Percentiles rank a stretch among this genome's conserved stretches.
phyloP scores from a whole-genome alignment of 345 rosid species.

The Eucalyptus marginata region DNA sequence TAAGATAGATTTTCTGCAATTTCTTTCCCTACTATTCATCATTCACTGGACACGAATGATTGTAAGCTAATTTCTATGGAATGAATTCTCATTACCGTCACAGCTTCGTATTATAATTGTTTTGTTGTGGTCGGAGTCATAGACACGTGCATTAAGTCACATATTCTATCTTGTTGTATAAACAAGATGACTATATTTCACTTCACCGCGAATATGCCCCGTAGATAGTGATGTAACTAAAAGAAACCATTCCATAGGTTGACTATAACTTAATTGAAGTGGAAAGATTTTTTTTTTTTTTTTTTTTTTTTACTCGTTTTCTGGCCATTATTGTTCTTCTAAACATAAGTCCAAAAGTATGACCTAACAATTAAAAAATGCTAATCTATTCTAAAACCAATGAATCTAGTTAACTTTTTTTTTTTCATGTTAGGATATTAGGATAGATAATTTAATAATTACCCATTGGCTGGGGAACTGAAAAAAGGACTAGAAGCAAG shows the following conservation, averaged over 20 bases:
- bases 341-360: neutral
- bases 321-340: neutral
- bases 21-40: neutral
- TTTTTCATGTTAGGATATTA: neutral
- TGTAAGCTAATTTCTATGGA: neutral
- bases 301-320: neutral
- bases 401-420: neutral
- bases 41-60: neutral
- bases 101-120: neutral
- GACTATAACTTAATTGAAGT: neutral
- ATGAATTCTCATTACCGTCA: neutral
- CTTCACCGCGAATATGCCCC: neutral
- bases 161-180: neutral
- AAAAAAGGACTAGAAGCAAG: neutral
- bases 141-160: neutral
- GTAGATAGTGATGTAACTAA: neutral
- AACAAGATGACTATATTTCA: neutral
- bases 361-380: neutral
- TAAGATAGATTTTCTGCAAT: neutral
- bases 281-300: neutral
- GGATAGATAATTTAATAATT: neutral
- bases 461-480: neutral
- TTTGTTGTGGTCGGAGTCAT: neutral
- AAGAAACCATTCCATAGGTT: neutral
- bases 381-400: neutral